These are phyloP conservation scores for Trametes maxima DNA, from an alignment of 768 basidiomycete genomes.

Conservation along the genomic window DNA sequence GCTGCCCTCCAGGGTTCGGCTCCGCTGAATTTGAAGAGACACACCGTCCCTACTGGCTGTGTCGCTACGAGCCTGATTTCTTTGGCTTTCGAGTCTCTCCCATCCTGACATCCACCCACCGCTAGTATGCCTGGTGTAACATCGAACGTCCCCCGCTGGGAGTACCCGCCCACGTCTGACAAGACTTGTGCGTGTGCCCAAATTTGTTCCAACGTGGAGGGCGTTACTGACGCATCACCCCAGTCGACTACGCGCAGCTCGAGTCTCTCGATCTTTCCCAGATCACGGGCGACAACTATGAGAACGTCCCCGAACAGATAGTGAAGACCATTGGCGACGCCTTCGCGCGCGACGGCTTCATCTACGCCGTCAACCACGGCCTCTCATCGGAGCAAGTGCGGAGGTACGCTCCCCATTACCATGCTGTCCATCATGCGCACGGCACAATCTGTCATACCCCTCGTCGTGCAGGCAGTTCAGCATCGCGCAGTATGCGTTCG, in stretches of 20 bases:
- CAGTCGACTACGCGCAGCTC: constrained; percentile 12
- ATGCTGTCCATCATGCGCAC: neutral
- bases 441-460: neutral
- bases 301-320: constrained; percentile 9
- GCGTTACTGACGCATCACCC: neutral
- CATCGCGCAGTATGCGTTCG: constrained; percentile 14
- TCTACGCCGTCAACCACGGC: constrained; percentile 17
- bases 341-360: constrained; percentile 14
- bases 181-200: constrained; percentile 1
- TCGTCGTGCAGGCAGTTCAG: constrained; percentile 7
- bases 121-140: constrained; percentile 2
- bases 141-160: constrained; percentile 9
- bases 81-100: neutral
- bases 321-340: constrained; percentile 18
- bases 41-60: no score
- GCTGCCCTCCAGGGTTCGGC: no score
- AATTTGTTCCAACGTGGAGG: neutral
- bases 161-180: constrained; percentile 12
- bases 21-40: no score
- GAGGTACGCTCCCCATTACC: neutral
- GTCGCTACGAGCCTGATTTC: no score
- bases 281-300: constrained; percentile 5
- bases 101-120: neutral
- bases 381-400: constrained; percentile 13
- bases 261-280: constrained; percentile 11